Base-by-base conservation (phyloP, 108 stramenopile species). In the Epithemia pelagica region DNA sequence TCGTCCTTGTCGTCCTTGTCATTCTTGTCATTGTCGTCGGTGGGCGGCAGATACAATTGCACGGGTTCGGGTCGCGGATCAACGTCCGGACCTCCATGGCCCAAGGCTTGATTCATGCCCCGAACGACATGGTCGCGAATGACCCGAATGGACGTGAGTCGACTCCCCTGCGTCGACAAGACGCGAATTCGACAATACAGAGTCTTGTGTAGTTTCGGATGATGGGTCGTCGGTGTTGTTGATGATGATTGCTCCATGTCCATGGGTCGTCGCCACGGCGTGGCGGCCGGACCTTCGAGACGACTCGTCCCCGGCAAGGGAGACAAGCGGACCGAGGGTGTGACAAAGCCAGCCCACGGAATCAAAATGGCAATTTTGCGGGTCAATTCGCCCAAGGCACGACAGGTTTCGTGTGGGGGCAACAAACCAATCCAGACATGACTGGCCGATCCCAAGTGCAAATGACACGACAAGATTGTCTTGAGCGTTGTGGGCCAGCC, bases 361-460 rank as follows among this genome's bases (percentile, higher is more conserved):
- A n/a, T n/a, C 37, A 46, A 46, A 15, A 46, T 46, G 15, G 37
- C 5, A 5, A 46, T 15, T 62, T 87, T 88, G 52, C 83, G 74
- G 57, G 76, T 52, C 52, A 91, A 61, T 70, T 91, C 87, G 8
- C 79, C 67, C 30, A 91, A 72, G 1, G 83, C 82, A 52, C 82
- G 64, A 22, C 81, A 83, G 20, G 64, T 63, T 72, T 85, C 86
- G 5, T 80, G 69, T 22, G 73, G 67, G 15, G 65, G 77, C 46
- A 68, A 73, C 19, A 64, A 66, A 28, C 70, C 52, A 25, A 86
- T 27, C 27, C 75, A 72, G 59, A 91, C 74, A 62, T 85, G 81
- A 8, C 85, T 74, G 3, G 85, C 90, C 33, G 74, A 75, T 46
- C 90, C 90, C 10, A 86, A 61, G 33, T 72, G 79, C 61, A 88